phyloP scores from a whole-genome alignment of 805 yeast species.

The Suhomyces prunicola region DNA sequence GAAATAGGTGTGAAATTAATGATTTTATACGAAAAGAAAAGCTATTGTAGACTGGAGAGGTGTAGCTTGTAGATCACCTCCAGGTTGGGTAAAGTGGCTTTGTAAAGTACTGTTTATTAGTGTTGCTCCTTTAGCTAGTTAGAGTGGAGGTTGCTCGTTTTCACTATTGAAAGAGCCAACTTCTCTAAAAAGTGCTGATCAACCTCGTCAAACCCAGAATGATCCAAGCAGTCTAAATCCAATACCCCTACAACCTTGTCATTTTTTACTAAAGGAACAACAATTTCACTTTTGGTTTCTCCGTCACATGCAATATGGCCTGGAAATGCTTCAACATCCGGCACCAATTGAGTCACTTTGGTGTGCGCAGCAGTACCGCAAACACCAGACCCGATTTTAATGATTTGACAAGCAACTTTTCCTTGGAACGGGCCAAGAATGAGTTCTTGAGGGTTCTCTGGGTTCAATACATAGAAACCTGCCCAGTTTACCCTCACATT shows the following conservation, averaged over 20 bases:
- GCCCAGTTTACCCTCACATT: conserved; percentile 77
- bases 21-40: neutral
- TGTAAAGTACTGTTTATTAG: too few relatives aligned
- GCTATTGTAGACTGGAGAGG: neutral
- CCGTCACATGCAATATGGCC: conserved; percentile 98
- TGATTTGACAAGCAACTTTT: conserved; percentile 90
- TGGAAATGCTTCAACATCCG: conserved; percentile 73
- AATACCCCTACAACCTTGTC: conserved; percentile 64
- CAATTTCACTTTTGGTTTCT: conserved; percentile 88
- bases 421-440: conserved; percentile 94
- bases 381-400: conserved; percentile 78
- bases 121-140: neutral
- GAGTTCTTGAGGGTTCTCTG: conserved; percentile 40
- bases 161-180: conserved; percentile 51
- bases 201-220: conserved; percentile 60
- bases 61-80: too few relatives aligned
- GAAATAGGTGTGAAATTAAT: neutral
- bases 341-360: conserved; percentile 66
- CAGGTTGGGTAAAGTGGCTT: too few relatives aligned
- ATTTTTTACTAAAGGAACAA: conserved; percentile 60
- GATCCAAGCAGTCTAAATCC: conserved; percentile 75
- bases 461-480: conserved; percentile 72
- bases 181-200: conserved; percentile 61
- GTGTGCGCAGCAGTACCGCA: conserved; percentile 80
- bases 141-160: conserved; percentile 44